Base-by-base conservation (phyloP, 306 rosid genomes). In the Dalbergia cochinchinensis region DNA sequence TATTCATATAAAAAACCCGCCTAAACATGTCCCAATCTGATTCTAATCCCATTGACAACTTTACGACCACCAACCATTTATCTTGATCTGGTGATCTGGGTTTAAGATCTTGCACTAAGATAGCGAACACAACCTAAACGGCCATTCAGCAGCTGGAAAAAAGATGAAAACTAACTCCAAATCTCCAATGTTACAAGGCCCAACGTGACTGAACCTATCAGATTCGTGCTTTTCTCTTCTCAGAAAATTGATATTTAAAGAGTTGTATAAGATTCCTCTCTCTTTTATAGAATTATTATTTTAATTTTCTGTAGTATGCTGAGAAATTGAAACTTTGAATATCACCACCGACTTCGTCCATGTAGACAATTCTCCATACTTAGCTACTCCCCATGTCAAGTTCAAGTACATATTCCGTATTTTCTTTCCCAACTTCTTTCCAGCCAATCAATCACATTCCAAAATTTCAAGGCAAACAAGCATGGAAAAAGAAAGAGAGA, bases 401-500 rank as follows among this genome's bases (percentile, higher is more conserved):
- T 35, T 68, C 33, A 58, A 63, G 61, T 34, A 65, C 48, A 64
- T 66, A 75, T 63, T 76, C 69, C 62, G 61, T 65, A 47, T 73
- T 61, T 37, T 65, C 6, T 68, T 53, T 19, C 71, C 44, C 8
- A 54, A 33, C 65, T 66, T 60, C 20, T 50, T 71, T 15, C 54
- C 70, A 71, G 26, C 61, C n/a, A 62, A 61, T 47, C n/a, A 53
- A 61, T 47, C 37, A 64, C 47, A 71, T 53, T 73, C 65, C 69
- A 33, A 64, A 54, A 16, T 66, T 58, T 69, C 66, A 37, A 71
- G 73, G 60, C 68, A 74, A 72, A 57, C 70, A 63, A 63, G 80
- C 82, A 85, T 50, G 19, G 71, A 22, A 74, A 22, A n/a, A n/a
- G n/a, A 75, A 48, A 69, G 3, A 26, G 2, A 26, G 31, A 26